Evolutionary conservation across 2,329 filamentous ascomycete species (phyloP).

Genomic region (Alternaria panax): DNA sequence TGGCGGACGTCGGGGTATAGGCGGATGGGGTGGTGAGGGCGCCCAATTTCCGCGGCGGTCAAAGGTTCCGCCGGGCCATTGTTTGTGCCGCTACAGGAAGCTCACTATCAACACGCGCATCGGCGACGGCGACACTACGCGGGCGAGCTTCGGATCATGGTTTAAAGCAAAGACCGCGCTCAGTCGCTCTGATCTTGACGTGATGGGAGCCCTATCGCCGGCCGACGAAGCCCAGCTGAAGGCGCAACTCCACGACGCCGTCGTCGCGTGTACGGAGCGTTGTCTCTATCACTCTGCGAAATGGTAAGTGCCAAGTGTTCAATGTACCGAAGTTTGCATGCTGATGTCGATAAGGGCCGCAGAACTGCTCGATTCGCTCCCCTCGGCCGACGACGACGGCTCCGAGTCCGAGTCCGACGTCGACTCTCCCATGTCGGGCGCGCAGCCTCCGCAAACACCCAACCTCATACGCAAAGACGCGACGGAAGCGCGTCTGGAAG

Average conservation of each 20-base stretch:
- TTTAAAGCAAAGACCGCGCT: background rate
- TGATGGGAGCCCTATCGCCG: constrained; percentile 43
- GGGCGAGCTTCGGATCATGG: background rate
- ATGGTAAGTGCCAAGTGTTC: constrained; percentile 67
- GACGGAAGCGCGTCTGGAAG: constrained; percentile 77
- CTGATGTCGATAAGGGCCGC: constrained; percentile 73
- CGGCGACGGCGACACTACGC: constrained; percentile 6
- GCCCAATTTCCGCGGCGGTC: constrained; percentile 20
- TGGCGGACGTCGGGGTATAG: constrained; percentile 13
- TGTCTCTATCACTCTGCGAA: constrained; percentile 96
- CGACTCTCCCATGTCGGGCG: constrained; percentile 66
- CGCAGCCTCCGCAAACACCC: constrained; percentile 54
- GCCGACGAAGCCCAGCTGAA: constrained; percentile 67
- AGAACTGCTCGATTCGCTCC: constrained; percentile 86
- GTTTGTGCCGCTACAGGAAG: constrained; percentile 22
- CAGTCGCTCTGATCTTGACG: background rate
- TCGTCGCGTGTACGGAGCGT: constrained; percentile 89
- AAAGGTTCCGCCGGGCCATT: constrained; percentile 26
- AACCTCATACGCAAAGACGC: constrained; percentile 66
- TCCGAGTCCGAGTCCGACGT: constrained; percentile 63
- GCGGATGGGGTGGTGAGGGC: constrained; percentile 16
- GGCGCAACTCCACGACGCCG: constrained; percentile 80
- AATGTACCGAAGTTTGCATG: constrained; percentile 9
- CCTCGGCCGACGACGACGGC: constrained; percentile 62
- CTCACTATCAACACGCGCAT: constrained; percentile 33